phyloP scores from a whole-genome alignment of 2,329 filamentous ascomycete species.

The Xylariaceae sp. region DNA sequence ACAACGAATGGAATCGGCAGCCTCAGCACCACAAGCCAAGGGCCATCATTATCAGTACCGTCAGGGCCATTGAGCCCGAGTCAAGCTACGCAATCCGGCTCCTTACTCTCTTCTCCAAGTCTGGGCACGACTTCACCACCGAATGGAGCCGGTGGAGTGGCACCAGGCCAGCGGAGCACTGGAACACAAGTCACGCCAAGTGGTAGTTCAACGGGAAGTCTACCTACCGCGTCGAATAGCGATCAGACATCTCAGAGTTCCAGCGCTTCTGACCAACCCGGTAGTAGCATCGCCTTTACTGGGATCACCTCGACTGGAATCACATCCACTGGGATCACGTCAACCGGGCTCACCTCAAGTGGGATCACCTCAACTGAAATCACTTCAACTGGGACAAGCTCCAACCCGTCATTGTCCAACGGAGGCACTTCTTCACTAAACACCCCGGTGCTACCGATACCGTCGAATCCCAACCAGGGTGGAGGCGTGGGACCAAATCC shows the following conservation, averaged over 20 bases:
- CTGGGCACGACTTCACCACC: constrained; percentile 17
- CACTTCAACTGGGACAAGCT: constrained; percentile 8
- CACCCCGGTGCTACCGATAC: constrained; percentile 8
- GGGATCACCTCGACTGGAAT: constrained; percentile 7
- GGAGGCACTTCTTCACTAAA: constrained; percentile 3
- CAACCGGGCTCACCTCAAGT: too few species aligned
- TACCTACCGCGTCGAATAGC: not conserved
- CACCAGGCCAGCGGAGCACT: constrained; percentile 18
- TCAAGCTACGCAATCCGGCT: constrained; percentile 10
- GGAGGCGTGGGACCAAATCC: constrained; percentile 7
- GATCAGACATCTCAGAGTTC: constrained; percentile 3
- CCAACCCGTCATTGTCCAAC: constrained; percentile 8
- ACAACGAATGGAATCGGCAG: constrained; percentile 5
- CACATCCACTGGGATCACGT: too few species aligned
- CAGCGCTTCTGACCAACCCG: constrained; percentile 2
- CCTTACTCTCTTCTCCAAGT: constrained; percentile 2
- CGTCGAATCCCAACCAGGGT: constrained; percentile 10
- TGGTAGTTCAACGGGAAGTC: constrained; percentile 6
- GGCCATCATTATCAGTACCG: constrained; percentile 14
- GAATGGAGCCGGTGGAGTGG: constrained; percentile 13
- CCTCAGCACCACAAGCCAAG: constrained; percentile 2
- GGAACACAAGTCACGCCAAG: constrained; percentile 8
- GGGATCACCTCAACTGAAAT: too few species aligned
- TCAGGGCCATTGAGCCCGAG: constrained; percentile 2
- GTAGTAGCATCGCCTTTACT: constrained; percentile 9